Conservation (phyloP, 306 rosid genomes). For the Mimosa bimucronata region DNA sequence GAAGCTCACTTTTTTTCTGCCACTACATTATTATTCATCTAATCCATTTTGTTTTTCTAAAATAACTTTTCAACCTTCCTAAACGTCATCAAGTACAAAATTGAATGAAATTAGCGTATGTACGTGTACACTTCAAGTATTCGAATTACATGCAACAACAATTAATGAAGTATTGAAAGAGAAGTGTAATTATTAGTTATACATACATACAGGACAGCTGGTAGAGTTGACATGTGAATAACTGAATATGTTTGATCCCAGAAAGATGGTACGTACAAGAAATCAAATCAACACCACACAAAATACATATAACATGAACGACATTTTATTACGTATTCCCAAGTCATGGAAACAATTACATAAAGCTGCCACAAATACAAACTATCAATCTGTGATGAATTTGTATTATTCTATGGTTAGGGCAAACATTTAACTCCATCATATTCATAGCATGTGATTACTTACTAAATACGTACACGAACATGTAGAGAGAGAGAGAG, state of each 20-base stretch:
- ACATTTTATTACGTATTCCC: conserved; percentile 12
- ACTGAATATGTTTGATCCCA: not conserved
- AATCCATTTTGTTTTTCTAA: too few species aligned
- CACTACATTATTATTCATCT: too few species aligned
- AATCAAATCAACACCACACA: conserved; percentile 21
- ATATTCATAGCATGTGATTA: not conserved
- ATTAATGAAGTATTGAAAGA: not conserved
- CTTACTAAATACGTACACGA: not conserved
- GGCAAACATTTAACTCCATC: conserved; percentile 17
- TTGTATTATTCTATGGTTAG: not conserved
- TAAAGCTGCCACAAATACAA: conserved; percentile 13
- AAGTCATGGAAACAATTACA: conserved; percentile 25
- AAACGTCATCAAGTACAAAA: too few species aligned
- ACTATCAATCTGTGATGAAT: not conserved
- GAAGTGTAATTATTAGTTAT: not conserved
- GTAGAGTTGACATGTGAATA: not conserved
- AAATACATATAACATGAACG: conserved; percentile 19
- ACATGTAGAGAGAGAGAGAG: conserved; percentile 5
- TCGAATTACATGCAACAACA: too few species aligned
- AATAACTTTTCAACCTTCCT: too few species aligned
- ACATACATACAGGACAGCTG: not conserved
- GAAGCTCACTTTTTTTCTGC: too few species aligned
- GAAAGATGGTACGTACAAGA: not conserved
- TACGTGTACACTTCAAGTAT: too few species aligned
- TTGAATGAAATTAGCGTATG: too few species aligned